phyloP scores from a whole-genome alignment of 2,329 filamentous ascomycete species.

The Lasiodiplodia theobromae region DNA sequence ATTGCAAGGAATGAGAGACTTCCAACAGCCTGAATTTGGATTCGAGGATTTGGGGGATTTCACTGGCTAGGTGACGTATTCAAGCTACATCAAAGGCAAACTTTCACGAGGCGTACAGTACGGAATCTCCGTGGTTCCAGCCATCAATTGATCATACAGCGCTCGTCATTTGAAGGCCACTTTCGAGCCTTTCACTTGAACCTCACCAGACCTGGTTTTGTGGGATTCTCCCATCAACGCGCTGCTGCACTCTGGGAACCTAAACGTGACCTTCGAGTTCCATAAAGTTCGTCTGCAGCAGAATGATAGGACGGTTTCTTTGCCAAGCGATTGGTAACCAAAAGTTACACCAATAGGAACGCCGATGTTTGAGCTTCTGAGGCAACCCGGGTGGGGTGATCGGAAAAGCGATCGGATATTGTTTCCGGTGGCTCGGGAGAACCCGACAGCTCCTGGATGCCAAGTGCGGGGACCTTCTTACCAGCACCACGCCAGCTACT shows the following conservation, averaged over 20 bases:
- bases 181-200: slow-evolving; percentile 61
- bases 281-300: slow-evolving; percentile 63
- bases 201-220: slow-evolving; percentile 60
- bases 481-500: slow-evolving; percentile 1
- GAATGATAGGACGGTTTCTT: slow-evolving; percentile 55
- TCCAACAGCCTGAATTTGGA: slow-evolving; percentile 21
- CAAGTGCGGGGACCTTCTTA: background rate
- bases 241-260: slow-evolving; percentile 44
- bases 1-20: slow-evolving; percentile 24
- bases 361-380: slow-evolving; percentile 56
- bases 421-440: slow-evolving; percentile 4
- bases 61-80: background rate
- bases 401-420: slow-evolving; percentile 6
- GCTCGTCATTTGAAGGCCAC: slow-evolving; percentile 55
- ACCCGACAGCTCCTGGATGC: background rate
- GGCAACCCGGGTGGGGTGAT: slow-evolving; percentile 38
- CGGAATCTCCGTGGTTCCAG: slow-evolving; percentile 32
- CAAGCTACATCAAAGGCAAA: background rate
- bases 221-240: slow-evolving; percentile 49
- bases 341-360: too few species aligned
- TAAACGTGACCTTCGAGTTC: slow-evolving; percentile 57
- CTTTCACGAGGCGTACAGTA: slow-evolving; percentile 15
- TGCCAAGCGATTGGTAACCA: too few species aligned
- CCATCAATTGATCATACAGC: slow-evolving; percentile 57
- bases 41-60: slow-evolving; percentile 22